These are phyloP conservation scores for Flueggea neowawraea DNA, from an alignment of 441 rosid species.

Conservation along the genomic window DNA sequence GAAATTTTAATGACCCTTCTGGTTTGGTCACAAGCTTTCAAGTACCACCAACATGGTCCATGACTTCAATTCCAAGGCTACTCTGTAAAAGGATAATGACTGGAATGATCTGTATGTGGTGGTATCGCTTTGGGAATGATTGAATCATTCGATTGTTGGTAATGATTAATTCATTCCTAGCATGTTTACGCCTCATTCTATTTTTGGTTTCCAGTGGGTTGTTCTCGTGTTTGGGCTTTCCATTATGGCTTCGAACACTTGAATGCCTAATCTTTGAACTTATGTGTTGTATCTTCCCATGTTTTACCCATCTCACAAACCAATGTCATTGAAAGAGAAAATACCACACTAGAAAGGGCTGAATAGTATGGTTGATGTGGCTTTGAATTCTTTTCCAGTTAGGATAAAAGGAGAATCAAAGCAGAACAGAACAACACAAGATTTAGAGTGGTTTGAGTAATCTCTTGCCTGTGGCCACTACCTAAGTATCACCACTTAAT, in stretches of 20 bases:
- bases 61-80: background rate
- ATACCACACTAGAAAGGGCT: too few relatives aligned
- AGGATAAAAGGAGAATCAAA: too few relatives aligned
- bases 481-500: too few relatives aligned
- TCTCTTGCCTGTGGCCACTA: too few relatives aligned
- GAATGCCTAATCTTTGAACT: background rate
- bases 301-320: slow-evolving; percentile 1
- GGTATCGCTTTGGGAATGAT: background rate
- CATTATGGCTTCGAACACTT: slow-evolving; percentile 1
- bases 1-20: background rate
- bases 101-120: slow-evolving; percentile 3
- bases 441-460: too few relatives aligned
- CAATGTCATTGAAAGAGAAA: too few relatives aligned
- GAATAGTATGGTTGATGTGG: too few relatives aligned
- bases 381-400: too few relatives aligned
- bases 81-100: background rate
- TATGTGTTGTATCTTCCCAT: slow-evolving; percentile 1
- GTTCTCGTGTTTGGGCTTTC: slow-evolving; percentile 1
- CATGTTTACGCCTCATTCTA: slow-evolving; percentile 6
- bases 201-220: background rate
- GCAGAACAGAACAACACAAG: too few relatives aligned
- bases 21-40: background rate
- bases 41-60: background rate
- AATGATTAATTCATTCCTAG: background rate
- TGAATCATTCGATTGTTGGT: background rate